A percentile compares a stretch with the other conserved stretches of the same genome.
phyloP scores from a whole-genome alignment of 2,329 filamentous ascomycete species.

The Dactylellina sp. region DNA sequence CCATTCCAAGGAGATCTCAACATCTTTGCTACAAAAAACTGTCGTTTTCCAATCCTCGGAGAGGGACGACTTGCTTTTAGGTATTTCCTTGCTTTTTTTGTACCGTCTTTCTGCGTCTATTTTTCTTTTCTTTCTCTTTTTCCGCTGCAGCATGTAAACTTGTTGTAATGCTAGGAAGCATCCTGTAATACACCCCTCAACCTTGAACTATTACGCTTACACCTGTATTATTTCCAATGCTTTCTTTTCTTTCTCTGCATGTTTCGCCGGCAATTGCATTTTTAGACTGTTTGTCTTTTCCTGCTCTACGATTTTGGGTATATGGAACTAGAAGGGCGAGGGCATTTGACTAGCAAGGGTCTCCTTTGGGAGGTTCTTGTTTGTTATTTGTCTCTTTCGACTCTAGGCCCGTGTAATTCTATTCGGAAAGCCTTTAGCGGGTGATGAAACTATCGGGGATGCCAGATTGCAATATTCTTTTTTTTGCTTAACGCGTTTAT shows the following conservation, averaged over 20 bases:
- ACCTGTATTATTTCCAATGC: constrained; percentile 52
- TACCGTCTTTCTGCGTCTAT: neutral
- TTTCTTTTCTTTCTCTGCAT: constrained; percentile 23
- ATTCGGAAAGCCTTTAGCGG: constrained; percentile 29
- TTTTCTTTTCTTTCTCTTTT: constrained; percentile 5
- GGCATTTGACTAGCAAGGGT: neutral
- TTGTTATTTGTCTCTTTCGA: neutral
- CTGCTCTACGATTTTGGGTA: neutral
- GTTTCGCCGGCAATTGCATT: constrained; percentile 19
- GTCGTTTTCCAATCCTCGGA: constrained; percentile 57
- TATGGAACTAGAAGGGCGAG: neutral
- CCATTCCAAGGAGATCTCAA: constrained; percentile 30
- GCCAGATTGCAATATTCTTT: constrained; percentile 57
- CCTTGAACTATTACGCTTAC: constrained; percentile 9
- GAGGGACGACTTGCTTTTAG: constrained; percentile 57
- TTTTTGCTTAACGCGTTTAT: constrained; percentile 46
- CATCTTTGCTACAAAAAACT: constrained; percentile 48
- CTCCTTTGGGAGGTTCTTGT: constrained; percentile 1
- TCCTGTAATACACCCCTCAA: constrained; percentile 48
- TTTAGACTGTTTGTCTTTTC: constrained; percentile 34
- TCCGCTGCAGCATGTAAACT: constrained; percentile 26
- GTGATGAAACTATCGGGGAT: constrained; percentile 51
- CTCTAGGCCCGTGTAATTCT: neutral
- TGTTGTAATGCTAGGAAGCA: constrained; percentile 34
- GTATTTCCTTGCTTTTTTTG: constrained; percentile 54